Evolutionary conservation across 164 flowering plant genomes (phyloP).

Genomic region (Protea cynaroides): DNA sequence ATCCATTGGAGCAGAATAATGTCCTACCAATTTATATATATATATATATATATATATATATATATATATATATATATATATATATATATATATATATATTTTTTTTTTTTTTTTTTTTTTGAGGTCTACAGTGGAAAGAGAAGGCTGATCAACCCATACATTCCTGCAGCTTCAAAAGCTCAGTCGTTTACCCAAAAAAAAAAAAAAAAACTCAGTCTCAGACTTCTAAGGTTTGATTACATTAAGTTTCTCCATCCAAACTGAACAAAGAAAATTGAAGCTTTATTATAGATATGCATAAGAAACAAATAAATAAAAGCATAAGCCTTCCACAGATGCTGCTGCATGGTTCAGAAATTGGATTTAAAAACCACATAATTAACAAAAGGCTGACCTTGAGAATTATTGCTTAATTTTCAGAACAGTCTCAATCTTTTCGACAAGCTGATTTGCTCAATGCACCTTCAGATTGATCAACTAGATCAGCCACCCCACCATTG

Average conservation of each 20-base stretch:
- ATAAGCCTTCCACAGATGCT: neutral
- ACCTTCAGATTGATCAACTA: constrained; percentile 41
- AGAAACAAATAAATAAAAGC: neutral
- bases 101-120: too few relatives aligned
- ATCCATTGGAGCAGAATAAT: neutral
- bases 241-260: neutral
- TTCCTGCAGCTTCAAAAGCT: neutral
- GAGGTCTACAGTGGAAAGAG: neutral
- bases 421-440: constrained; percentile 47
- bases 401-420: constrained; percentile 45
- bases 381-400: constrained; percentile 12
- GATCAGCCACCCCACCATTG: too few relatives aligned
- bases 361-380: neutral
- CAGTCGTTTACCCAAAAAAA: too few relatives aligned
- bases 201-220: neutral
- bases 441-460: constrained; percentile 67
- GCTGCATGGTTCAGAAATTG: neutral
- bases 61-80: too few relatives aligned
- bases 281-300: neutral
- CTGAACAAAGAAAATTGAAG: neutral
- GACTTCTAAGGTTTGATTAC: neutral
- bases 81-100: too few relatives aligned
- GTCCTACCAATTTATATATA: neutral
- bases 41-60: too few relatives aligned
- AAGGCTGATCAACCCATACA: too few relatives aligned